A percentile compares a stretch with the other conserved stretches of the same genome.
Evolutionary conservation across 2,329 filamentous ascomycete genomes (phyloP).

Genomic region (Juglanconis juglandina): DNA sequence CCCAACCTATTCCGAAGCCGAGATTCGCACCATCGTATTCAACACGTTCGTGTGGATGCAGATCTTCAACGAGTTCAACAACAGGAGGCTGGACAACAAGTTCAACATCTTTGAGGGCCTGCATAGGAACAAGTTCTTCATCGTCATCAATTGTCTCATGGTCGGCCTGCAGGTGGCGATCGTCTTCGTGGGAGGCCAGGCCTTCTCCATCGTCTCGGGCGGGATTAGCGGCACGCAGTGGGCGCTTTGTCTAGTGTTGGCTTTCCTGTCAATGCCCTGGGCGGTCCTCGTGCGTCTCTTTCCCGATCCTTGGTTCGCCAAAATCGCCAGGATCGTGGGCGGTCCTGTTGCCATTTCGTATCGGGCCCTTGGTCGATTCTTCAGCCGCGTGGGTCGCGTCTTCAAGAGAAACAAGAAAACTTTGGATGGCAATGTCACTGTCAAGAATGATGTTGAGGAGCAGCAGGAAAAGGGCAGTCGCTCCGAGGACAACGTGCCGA

Average conservation of each 20-base stretch:
- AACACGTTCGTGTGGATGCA: constrained; percentile 72
- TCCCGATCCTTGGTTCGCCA: constrained; percentile 42
- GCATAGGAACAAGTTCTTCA: constrained; percentile 54
- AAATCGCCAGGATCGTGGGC: constrained; percentile 27
- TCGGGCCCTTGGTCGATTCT: constrained; percentile 18
- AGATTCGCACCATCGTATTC: constrained; percentile 58
- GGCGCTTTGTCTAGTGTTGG: constrained; percentile 16
- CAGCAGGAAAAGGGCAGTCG: not conserved
- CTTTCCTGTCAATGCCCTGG: constrained; percentile 45
- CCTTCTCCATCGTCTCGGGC: constrained; percentile 24
- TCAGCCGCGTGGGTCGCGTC: constrained; percentile 18
- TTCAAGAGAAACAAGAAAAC: constrained; percentile 13
- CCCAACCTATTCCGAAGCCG: constrained; percentile 40
- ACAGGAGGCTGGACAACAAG: constrained; percentile 59
- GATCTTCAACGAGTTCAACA: constrained; percentile 69
- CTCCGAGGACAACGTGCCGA: not conserved
- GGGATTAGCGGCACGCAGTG: constrained; percentile 16
- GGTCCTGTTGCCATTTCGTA: constrained; percentile 29
- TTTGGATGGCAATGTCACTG: not conserved
- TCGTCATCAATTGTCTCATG: constrained; percentile 55
- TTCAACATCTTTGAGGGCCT: constrained; percentile 61
- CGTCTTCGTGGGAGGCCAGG: constrained; percentile 53
- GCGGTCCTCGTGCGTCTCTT: constrained; percentile 47
- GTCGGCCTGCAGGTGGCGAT: constrained; percentile 55
- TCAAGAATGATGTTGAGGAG: no score